These are phyloP conservation scores for Sporothrix phasma DNA, from an alignment of 2,329 filamentous ascomycete genomes.

Conservation along the genomic window DNA sequence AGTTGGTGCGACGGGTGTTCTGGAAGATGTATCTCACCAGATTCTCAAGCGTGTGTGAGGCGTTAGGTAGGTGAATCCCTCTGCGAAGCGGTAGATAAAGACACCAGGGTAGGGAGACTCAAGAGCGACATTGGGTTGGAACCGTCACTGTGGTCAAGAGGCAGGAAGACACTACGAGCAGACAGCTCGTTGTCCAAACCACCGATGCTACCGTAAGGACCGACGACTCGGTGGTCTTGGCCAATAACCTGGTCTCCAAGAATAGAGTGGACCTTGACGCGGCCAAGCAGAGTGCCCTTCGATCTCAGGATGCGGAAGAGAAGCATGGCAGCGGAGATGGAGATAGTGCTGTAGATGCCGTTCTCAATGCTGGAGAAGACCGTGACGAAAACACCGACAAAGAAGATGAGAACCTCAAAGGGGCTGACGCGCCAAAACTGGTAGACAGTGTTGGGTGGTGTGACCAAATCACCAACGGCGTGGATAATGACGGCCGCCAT, in stretches of 20 bases:
- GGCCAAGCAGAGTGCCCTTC: conserved; percentile 73
- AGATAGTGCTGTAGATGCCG: conserved; percentile 82
- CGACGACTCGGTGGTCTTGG: conserved; percentile 40
- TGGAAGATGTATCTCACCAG: conserved; percentile 58
- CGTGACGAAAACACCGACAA: conserved; percentile 82
- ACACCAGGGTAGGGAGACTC: conserved; percentile 79
- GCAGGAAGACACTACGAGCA: conserved; percentile 73
- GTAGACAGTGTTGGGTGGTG: conserved; percentile 81
- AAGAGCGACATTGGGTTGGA: conserved; percentile 74
- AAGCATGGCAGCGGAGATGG: conserved; percentile 64
- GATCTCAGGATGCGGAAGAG: conserved; percentile 78
- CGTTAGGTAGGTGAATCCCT: conserved; percentile 95
- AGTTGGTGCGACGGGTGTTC: conserved; percentile 66
- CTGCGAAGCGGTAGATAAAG: conserved; percentile 90
- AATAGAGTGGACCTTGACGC: conserved; percentile 74
- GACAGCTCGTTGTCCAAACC: conserved; percentile 35
- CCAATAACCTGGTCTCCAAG: conserved; percentile 64
- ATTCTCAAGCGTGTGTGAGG: conserved; percentile 77
- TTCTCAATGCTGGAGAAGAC: conserved; percentile 83
- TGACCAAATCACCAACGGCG: conserved; percentile 75
- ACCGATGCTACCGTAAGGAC: conserved; percentile 47
- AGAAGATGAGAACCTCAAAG: conserved; percentile 84
- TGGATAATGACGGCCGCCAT: conserved; percentile 74
- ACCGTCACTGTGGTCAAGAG: conserved; percentile 77
- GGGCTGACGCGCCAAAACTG: conserved; percentile 94